These are phyloP conservation scores for Trypanosoma avium DNA, from an alignment of 208 protist genomes.

Conservation along the genomic window DNA sequence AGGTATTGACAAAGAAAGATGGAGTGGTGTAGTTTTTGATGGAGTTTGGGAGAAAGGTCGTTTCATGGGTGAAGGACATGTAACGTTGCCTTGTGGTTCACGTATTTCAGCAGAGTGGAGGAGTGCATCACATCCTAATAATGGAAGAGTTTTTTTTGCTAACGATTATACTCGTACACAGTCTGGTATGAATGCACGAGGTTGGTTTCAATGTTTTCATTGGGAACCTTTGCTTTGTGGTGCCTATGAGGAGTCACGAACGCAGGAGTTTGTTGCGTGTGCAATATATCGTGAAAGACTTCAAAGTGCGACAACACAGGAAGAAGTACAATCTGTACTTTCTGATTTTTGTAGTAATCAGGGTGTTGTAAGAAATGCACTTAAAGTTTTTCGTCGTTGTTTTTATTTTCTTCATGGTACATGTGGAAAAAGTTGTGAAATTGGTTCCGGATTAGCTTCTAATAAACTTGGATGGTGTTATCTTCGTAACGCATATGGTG, in stretches of 20 bases:
- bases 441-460: conserved; percentile 42
- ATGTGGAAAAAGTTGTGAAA: conserved; percentile 50
- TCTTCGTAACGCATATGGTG: conserved; percentile 59
- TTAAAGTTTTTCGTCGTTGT: conserved; percentile 80
- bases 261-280: conserved; percentile 20
- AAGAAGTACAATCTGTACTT: conserved; percentile 41
- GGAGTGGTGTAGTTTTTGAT: conserved; percentile 57
- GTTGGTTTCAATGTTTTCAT: conserved; percentile 73
- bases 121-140: conserved; percentile 33
- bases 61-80: conserved; percentile 64
- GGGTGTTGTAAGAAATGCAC: conserved; percentile 30
- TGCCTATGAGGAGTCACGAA: conserved; percentile 23
- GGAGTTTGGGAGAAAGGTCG: conserved; percentile 62
- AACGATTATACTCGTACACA: neutral
- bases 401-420: conserved; percentile 85
- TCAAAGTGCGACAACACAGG: conserved; percentile 38
- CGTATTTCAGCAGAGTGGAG: conserved; percentile 71
- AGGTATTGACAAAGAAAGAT: conserved; percentile 4
- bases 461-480: conserved; percentile 69
- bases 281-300: conserved; percentile 29
- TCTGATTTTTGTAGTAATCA: conserved; percentile 45
- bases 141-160: conserved; percentile 52
- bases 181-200: conserved; percentile 30
- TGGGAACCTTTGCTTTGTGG: conserved; percentile 73
- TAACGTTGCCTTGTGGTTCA: conserved; percentile 54